Conservation (phyloP, 768 basidiomycete species). For the Nidula microcarpa region DNA sequence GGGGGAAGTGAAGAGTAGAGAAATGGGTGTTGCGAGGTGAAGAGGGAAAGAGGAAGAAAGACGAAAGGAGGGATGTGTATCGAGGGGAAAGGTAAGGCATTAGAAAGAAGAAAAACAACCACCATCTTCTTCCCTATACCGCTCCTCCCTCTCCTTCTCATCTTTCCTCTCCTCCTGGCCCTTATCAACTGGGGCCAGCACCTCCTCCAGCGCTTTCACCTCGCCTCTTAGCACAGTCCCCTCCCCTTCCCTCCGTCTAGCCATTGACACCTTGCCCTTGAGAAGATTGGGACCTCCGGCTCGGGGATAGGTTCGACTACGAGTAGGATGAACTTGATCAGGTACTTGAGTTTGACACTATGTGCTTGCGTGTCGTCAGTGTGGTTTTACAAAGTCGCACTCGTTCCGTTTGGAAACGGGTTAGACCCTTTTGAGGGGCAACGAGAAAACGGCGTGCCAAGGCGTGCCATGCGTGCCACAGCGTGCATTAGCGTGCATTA, state of each 20-base stretch:
- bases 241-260: background rate
- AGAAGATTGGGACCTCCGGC: constrained; percentile 37
- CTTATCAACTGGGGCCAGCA: background rate
- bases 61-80: too few relatives aligned
- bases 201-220: background rate
- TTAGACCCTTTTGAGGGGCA: background rate
- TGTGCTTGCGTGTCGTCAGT: background rate
- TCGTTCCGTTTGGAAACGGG: background rate
- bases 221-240: background rate
- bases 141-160: constrained; percentile 19
- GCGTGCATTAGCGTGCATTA: too few relatives aligned
- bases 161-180: background rate
- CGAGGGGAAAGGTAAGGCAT: too few relatives aligned
- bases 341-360: background rate
- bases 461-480: too few relatives aligned
- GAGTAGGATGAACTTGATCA: background rate
- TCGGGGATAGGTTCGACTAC: constrained; percentile 18
- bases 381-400: too few relatives aligned
- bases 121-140: constrained; percentile 50
- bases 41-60: too few relatives aligned
- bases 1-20: too few relatives aligned
- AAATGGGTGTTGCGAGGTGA: too few relatives aligned
- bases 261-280: constrained; percentile 18
- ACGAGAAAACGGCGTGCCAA: too few relatives aligned
- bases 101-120: too few relatives aligned